A percentile compares a stretch with the other conserved stretches of the same genome.
phyloP scores from a whole-genome alignment of 2,329 filamentous ascomycete species.

The Gliomastix tumulicola region DNA sequence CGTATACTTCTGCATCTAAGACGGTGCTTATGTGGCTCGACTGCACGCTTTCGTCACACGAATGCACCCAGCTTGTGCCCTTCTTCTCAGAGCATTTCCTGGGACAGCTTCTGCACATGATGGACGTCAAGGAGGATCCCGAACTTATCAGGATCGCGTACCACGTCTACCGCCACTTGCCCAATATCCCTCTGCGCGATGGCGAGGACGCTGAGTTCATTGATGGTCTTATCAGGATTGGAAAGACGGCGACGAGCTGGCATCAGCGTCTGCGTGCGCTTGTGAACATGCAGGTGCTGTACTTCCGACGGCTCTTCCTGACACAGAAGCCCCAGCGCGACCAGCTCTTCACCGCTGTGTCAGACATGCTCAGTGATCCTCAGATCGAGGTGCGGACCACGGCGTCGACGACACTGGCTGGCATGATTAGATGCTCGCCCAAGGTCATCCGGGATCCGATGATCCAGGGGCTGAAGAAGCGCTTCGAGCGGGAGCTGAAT shows the following conservation, averaged over 20 bases:
- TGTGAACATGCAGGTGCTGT: conserved; percentile 98
- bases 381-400: conserved; percentile 93
- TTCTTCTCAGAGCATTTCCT: conserved; percentile 91
- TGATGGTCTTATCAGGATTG: conserved; percentile 78
- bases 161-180: conserved; percentile 91
- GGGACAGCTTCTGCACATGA: conserved; percentile 95
- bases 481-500: conserved; percentile 72
- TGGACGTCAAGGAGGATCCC: conserved; percentile 98
- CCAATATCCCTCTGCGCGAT: conserved; percentile 86
- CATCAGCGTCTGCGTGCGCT: conserved; percentile 91
- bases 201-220: conserved; percentile 85
- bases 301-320: conserved; percentile 92
- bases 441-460: conserved; percentile 69
- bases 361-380: conserved; percentile 83
- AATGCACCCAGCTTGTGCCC: conserved; percentile 82
- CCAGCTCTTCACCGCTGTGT: conserved; percentile 83
- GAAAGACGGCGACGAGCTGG: conserved; percentile 79
- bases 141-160: conserved; percentile 93
- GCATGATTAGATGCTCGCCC: conserved; percentile 97
- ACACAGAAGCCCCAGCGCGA: conserved; percentile 69
- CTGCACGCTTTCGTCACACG: conserved; percentile 80
- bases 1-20: conserved; percentile 94
- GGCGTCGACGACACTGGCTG: conserved; percentile 86
- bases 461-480: conserved; percentile 66
- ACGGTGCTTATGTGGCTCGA: conserved; percentile 95